phyloP scores from a whole-genome alignment of 2,329 filamentous ascomycete genomes.

The Cephalotrichum gorgonifer region DNA sequence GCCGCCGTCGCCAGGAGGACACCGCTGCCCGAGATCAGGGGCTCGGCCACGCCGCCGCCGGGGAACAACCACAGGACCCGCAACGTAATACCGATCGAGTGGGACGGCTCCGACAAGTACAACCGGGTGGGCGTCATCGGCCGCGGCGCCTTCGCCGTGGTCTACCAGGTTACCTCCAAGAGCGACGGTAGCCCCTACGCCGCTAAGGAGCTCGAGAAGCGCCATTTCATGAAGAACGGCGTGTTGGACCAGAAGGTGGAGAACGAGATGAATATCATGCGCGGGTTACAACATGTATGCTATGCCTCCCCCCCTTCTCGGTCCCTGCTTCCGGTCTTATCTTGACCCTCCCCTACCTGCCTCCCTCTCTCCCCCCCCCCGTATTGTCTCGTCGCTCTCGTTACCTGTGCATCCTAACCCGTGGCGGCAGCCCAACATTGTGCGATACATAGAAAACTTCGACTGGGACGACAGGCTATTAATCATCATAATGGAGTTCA shows the following conservation, averaged over 20 bases:
- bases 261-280: slow-evolving; percentile 97
- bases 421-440: slow-evolving; percentile 62
- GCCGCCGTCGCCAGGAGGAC: not conserved
- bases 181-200: slow-evolving; percentile 76
- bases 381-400: not conserved
- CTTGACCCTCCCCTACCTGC: not conserved
- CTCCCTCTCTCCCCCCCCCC: not conserved
- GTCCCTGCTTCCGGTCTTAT: not conserved
- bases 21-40: not conserved
- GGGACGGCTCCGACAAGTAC: slow-evolving; percentile 77
- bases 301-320: no score
- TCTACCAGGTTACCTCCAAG: slow-evolving; percentile 82
- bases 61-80: not conserved
- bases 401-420: not conserved
- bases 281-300: slow-evolving; percentile 68
- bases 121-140: slow-evolving; percentile 75
- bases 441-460: slow-evolving; percentile 81
- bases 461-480: slow-evolving; percentile 74
- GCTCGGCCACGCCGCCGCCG: slow-evolving; percentile 3
- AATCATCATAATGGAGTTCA: slow-evolving; percentile 95
- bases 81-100: slow-evolving; percentile 44
- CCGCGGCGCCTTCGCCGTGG: slow-evolving; percentile 88
- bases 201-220: slow-evolving; percentile 91
- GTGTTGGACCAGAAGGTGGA: slow-evolving; percentile 84
- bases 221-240: slow-evolving; percentile 86